Evolutionary conservation across 2,329 filamentous ascomycete species (phyloP).

Genomic region (Bipolaris oryzae): DNA sequence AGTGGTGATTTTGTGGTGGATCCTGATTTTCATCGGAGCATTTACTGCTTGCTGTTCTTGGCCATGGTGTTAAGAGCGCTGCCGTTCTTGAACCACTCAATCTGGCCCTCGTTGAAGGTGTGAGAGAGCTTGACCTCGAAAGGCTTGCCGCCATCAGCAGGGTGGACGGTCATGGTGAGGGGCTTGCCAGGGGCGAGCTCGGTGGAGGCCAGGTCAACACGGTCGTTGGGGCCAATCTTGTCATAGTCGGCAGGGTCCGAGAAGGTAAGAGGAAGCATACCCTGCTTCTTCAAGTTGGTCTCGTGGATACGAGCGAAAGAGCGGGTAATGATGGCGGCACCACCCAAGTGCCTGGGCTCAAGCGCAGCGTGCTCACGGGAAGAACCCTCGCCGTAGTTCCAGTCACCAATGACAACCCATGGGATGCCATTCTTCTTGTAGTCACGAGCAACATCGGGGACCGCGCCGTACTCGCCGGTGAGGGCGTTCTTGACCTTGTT

Average conservation of each 20-base stretch:
- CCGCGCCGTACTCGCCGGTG: conserved; percentile 81
- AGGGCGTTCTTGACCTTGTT: conserved; percentile 96
- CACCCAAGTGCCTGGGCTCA: conserved; percentile 95
- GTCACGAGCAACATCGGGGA: conserved; percentile 92
- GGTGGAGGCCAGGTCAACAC: conserved; percentile 86
- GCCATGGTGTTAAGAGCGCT: conserved; percentile 99
- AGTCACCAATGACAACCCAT: conserved; percentile 98
- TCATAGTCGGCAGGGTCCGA: conserved; percentile 95
- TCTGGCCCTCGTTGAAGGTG: conserved; percentile 97
- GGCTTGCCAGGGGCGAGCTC: conserved; percentile 92
- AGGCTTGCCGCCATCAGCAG: conserved; percentile 74
- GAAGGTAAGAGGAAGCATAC: conserved; percentile 98
- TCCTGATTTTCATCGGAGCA: conserved; percentile 11
- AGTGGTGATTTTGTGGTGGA: conserved; percentile 25
- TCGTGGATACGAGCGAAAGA: conserved; percentile 99
- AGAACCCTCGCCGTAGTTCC: conserved; percentile 98
- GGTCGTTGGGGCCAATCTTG: conserved; percentile 91
- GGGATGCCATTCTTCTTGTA: conserved; percentile 97
- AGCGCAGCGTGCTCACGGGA: conserved; percentile 98
- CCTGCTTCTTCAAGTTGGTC: conserved; percentile 99
- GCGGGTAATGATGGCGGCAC: conserved; percentile 93
- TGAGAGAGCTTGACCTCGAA: conserved; percentile 87
- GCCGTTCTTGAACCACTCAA: conserved; percentile 99
- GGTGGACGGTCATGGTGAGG: conserved; percentile 88
- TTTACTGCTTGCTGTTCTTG: conserved; percentile 59